A percentile compares a stretch with the other conserved stretches of the same genome.
These are phyloP conservation scores for Trichoderma pleuroti DNA, from an alignment of 2,329 filamentous ascomycete species.

Conservation along the genomic window DNA sequence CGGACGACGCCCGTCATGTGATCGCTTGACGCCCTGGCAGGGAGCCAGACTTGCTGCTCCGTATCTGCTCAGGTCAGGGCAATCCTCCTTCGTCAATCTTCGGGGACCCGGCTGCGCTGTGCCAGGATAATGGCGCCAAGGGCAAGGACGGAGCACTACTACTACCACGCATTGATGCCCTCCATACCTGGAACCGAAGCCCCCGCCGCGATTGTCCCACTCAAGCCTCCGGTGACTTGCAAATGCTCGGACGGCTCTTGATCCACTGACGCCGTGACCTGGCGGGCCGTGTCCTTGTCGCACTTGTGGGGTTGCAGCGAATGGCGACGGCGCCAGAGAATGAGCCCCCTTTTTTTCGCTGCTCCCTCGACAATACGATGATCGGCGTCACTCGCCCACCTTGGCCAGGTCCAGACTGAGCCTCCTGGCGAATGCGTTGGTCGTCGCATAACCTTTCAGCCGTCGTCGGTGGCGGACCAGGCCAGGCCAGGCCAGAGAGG, in stretches of 20 bases:
- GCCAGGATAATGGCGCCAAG: constrained; percentile 4
- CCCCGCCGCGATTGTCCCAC: constrained; percentile 17
- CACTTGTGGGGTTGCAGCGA: constrained; percentile 17
- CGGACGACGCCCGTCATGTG: background rate
- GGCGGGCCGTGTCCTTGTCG: constrained; percentile 19
- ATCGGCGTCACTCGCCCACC: constrained; percentile 12
- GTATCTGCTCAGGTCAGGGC: background rate
- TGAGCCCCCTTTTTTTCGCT: constrained; percentile 8
- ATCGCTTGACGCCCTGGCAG: constrained; percentile 1
- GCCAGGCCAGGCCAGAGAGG: background rate
- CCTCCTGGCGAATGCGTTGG: background rate
- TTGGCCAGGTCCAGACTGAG: constrained; percentile 9
- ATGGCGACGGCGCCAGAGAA: constrained; percentile 9
- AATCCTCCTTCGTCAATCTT: constrained; percentile 7
- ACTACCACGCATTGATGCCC: background rate
- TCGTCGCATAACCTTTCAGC: background rate
- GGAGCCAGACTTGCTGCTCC: background rate
- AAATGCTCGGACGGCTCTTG: constrained; percentile 17
- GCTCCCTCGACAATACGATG: constrained; percentile 8
- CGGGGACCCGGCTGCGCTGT: constrained; percentile 1
- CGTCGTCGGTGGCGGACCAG: constrained; percentile 1
- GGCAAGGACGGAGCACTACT: background rate
- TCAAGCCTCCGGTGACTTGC: constrained; percentile 15
- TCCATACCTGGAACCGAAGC: constrained; percentile 17
- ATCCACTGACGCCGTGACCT: constrained; percentile 18